phyloP scores from a whole-genome alignment of 2,329 filamentous ascomycete species.

The Dryadomyces sulphureus region DNA sequence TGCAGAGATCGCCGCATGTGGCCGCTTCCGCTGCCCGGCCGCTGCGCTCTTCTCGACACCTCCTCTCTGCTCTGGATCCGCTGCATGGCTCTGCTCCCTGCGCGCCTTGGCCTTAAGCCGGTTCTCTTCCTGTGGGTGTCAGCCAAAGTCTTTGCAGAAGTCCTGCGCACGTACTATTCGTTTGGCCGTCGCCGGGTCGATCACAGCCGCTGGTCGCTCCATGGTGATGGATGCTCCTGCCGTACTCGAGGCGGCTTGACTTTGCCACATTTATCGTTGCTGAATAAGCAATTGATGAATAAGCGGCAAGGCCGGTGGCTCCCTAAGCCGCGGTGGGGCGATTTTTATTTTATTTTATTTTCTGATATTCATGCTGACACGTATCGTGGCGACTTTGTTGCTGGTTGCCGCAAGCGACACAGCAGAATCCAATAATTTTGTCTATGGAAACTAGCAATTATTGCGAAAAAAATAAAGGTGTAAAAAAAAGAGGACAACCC shows the following conservation, averaged over 20 bases:
- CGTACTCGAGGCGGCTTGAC: background rate
- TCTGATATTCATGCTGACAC: background rate
- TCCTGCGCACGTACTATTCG: background rate
- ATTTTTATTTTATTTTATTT: background rate
- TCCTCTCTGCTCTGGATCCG: slow-evolving; percentile 37
- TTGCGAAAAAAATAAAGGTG: background rate
- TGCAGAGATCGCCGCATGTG: slow-evolving; percentile 47
- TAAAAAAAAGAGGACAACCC: background rate
- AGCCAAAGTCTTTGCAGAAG: background rate
- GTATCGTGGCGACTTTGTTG: no score
- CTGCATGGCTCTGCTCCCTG: slow-evolving; percentile 56
- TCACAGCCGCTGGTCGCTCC: background rate
- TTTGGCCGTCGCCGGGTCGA: background rate
- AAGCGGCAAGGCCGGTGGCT: no score
- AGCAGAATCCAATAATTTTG: background rate
- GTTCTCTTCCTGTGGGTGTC: slow-evolving; percentile 57
- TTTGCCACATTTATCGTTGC: background rate
- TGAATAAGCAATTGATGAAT: background rate
- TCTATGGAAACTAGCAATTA: background rate
- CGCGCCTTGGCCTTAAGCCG: slow-evolving; percentile 80
- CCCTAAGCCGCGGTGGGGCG: background rate
- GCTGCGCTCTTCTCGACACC: slow-evolving; percentile 7
- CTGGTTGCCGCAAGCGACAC: background rate
- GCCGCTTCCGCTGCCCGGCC: slow-evolving; percentile 44
- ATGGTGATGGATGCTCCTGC: background rate